Evolutionary conservation across 257 asterid species (phyloP).

Genomic region (Penstemon barbatus): DNA sequence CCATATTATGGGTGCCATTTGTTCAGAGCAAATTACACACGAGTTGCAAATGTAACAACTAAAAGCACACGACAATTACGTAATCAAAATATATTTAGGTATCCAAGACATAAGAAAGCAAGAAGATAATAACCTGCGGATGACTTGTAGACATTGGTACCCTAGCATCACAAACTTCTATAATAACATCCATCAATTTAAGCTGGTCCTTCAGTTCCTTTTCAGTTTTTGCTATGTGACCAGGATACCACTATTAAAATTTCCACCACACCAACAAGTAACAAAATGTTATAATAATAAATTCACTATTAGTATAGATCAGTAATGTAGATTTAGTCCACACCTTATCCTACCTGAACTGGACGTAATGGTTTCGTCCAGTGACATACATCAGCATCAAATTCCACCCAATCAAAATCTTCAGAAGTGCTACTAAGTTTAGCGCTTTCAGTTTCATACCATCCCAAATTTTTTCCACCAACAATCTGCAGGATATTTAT

Average conservation of each 20-base stretch:
- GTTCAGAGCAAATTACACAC: constrained; percentile 6
- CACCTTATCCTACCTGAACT: constrained; percentile 74
- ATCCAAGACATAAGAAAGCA: constrained; percentile 13
- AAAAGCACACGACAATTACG: background rate
- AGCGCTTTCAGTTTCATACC: constrained; percentile 43
- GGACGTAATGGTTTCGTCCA: constrained; percentile 87
- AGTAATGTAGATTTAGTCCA: constrained; percentile 32
- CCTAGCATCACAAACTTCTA: constrained; percentile 97
- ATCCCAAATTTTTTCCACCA: constrained; percentile 56
- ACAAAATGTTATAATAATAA: constrained; percentile 15
- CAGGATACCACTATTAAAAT: constrained; percentile 86
- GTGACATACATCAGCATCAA: constrained; percentile 72
- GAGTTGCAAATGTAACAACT: constrained; percentile 21
- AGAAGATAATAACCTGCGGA: constrained; percentile 60
- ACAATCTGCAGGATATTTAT: constrained; percentile 55
- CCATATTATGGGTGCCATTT: background rate
- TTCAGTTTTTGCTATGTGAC: constrained; percentile 93
- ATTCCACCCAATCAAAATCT: constrained; percentile 67
- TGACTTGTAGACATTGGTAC: constrained; percentile 88
- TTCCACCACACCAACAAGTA: constrained; percentile 31
- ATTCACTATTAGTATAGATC: constrained; percentile 19
- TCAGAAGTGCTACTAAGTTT: constrained; percentile 37
- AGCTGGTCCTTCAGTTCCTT: constrained; percentile 93
- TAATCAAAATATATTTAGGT: background rate
- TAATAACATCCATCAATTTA: constrained; percentile 95